A percentile compares a stretch with the other conserved stretches of the same genome.
These are phyloP conservation scores for Arabidopsis suecica DNA, from an alignment of 345 rosid genomes.

Conservation along the genomic window DNA sequence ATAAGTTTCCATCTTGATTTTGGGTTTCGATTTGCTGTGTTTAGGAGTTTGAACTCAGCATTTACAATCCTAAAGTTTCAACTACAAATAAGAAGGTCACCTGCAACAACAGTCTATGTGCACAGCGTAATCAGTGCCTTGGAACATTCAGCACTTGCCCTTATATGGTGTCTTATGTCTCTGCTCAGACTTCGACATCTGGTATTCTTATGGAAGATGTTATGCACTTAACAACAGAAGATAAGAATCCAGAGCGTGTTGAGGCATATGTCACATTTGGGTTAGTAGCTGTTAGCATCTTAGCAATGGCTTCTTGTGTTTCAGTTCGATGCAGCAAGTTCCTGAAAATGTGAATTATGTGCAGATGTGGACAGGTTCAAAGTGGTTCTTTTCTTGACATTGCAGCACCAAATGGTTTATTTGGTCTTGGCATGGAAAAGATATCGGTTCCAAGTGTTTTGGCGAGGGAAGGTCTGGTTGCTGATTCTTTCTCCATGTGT, in stretches of 20 bases:
- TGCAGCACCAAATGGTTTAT: slow-evolving; percentile 89
- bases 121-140: slow-evolving; percentile 63
- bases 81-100: slow-evolving; percentile 75
- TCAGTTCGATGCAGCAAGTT: slow-evolving; percentile 24
- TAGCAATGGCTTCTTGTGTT: neutral
- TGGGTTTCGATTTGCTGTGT: slow-evolving; percentile 6
- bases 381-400: slow-evolving; percentile 87
- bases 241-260: slow-evolving; percentile 52
- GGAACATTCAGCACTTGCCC: slow-evolving; percentile 82
- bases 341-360: slow-evolving; percentile 48
- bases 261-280: slow-evolving; percentile 76
- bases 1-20: neutral
- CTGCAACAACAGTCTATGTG: slow-evolving; percentile 70
- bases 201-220: slow-evolving; percentile 83
- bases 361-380: slow-evolving; percentile 97
- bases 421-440: slow-evolving; percentile 90
- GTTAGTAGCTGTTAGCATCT: slow-evolving; percentile 49
- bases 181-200: slow-evolving; percentile 84
- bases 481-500: slow-evolving; percentile 94
- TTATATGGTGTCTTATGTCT: slow-evolving; percentile 74
- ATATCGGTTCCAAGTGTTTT: slow-evolving; percentile 86
- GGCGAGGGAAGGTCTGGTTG: slow-evolving; percentile 66
- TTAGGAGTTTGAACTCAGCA: slow-evolving; percentile 77
- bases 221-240: slow-evolving; percentile 68
- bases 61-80: slow-evolving; percentile 71